These are phyloP conservation scores for Dendrobium catenatum DNA, from an alignment of 106 monocot genomes.

Conservation along the genomic window DNA sequence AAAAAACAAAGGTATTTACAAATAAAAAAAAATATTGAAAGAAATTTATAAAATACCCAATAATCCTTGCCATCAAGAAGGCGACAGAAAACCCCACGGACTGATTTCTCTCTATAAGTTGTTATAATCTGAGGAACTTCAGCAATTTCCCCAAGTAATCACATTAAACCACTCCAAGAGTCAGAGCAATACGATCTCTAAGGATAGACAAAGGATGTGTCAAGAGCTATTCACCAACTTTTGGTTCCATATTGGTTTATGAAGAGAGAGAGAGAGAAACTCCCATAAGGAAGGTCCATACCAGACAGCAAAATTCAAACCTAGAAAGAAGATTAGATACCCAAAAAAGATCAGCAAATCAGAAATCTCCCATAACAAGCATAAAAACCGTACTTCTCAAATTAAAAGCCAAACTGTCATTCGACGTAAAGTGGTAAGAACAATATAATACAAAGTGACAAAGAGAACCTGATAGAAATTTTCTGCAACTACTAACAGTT, in stretches of 20 bases:
- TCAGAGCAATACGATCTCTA: slow-evolving; percentile 29
- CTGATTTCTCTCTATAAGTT: slow-evolving; percentile 61
- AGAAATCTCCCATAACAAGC: no score
- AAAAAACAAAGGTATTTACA: not conserved
- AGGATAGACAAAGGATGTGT: slow-evolving; percentile 22
- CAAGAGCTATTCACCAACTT: slow-evolving; percentile 6
- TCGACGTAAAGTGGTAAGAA: no score
- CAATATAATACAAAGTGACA: no score
- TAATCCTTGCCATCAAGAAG: slow-evolving; percentile 72
- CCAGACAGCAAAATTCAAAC: not conserved
- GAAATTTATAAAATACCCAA: slow-evolving; percentile 40
- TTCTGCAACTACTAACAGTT: no score
- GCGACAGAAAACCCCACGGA: slow-evolving; percentile 47
- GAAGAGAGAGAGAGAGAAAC: no score
- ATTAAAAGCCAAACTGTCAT: no score
- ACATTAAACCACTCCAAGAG: slow-evolving; percentile 56
- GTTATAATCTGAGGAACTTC: slow-evolving; percentile 87
- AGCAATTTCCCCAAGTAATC: slow-evolving; percentile 63
- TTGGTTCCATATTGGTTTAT: no score
- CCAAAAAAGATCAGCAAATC: not conserved
- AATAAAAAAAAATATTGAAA: not conserved
- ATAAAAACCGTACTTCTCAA: not conserved
- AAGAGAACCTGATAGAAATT: no score
- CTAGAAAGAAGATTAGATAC: not conserved
- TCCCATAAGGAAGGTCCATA: slow-evolving; percentile 9